A percentile compares a stretch with the other conserved stretches of the same genome.
These are phyloP conservation scores for Irpex sp. DNA, from an alignment of 1,284 basidiomycete genomes.

Conservation along the genomic window DNA sequence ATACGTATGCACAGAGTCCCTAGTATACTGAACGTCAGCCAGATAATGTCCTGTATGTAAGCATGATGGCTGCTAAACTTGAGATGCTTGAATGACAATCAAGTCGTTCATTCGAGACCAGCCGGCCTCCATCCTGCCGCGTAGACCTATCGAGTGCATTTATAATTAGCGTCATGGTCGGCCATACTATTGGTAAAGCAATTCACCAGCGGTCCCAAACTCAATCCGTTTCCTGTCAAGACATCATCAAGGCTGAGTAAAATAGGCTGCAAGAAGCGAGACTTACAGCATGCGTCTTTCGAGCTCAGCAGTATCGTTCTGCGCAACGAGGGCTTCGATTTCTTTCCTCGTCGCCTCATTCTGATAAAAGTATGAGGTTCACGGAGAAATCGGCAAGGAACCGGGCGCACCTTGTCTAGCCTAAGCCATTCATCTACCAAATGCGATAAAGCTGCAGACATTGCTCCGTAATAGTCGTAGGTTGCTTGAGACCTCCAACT, in stretches of 20 bases:
- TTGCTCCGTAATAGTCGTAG: not conserved
- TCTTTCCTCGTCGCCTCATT: constrained; percentile 8
- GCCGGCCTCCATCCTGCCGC: constrained; percentile 82
- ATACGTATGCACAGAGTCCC: constrained; percentile 75
- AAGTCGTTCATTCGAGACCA: constrained; percentile 86
- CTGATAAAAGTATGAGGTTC: not conserved
- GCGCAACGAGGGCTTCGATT: constrained; percentile 8
- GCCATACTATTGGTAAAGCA: no score
- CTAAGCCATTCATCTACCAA: constrained; percentile 13
- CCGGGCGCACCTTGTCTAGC: constrained; percentile 8
- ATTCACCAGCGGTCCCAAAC: constrained; percentile 81
- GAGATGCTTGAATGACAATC: constrained; percentile 78
- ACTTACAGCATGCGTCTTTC: constrained; percentile 12
- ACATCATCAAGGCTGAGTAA: not conserved
- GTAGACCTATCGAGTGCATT: constrained; percentile 48
- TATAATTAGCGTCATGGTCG: no score
- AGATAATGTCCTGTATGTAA: not conserved
- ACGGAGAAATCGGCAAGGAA: not conserved
- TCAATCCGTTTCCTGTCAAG: constrained; percentile 61
- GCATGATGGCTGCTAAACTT: constrained; percentile 37
- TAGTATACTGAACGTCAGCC: constrained; percentile 24
- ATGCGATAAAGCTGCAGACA: not conserved
- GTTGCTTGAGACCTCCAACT: no score
- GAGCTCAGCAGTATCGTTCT: constrained; percentile 7
- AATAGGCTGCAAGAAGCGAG: not conserved